phyloP scores from a whole-genome alignment of 2,329 filamentous ascomycete species.

The Epichloe amarillans region DNA sequence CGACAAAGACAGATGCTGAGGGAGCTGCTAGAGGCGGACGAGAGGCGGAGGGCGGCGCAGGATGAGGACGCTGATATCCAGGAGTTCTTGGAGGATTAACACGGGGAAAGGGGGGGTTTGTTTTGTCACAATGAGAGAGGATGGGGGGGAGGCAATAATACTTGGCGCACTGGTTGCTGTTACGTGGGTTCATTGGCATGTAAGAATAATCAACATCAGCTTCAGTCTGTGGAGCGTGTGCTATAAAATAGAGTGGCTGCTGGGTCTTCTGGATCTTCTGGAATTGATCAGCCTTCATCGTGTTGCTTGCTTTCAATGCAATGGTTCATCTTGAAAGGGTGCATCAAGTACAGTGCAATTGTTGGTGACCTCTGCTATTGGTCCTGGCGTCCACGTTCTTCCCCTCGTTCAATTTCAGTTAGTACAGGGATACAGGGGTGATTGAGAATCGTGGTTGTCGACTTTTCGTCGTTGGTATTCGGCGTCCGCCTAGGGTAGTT shows the following conservation, averaged over 20 bases:
- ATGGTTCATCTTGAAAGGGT: too few species aligned
- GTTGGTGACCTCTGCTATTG: too few species aligned
- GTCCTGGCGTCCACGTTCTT: too few species aligned
- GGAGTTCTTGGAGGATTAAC: slow-evolving; percentile 47
- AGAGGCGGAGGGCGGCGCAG: slow-evolving; percentile 44
- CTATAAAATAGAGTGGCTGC: not conserved
- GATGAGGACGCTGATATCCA: slow-evolving; percentile 64
- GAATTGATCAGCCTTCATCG: too few species aligned
- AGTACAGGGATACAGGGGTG: too few species aligned
- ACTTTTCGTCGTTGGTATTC: too few species aligned
- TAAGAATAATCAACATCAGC: not conserved
- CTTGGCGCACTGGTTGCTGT: not conserved
- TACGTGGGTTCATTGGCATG: not conserved
- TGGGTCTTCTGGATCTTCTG: slow-evolving; percentile 3
- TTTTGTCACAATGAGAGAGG: not conserved
- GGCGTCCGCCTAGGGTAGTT: too few species aligned
- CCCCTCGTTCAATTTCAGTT: too few species aligned
- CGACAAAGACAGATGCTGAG: slow-evolving; percentile 55
- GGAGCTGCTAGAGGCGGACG: slow-evolving; percentile 50
- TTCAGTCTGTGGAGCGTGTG: not conserved
- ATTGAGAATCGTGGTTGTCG: too few species aligned
- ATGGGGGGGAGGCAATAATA: not conserved
- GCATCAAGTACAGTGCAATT: too few species aligned
- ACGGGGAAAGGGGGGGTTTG: not conserved
- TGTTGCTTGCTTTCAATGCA: too few species aligned